These are phyloP conservation scores for Coemansia sp. DNA, from an alignment of 192 early-diverging fungal genomes.

Conservation along the genomic window DNA sequence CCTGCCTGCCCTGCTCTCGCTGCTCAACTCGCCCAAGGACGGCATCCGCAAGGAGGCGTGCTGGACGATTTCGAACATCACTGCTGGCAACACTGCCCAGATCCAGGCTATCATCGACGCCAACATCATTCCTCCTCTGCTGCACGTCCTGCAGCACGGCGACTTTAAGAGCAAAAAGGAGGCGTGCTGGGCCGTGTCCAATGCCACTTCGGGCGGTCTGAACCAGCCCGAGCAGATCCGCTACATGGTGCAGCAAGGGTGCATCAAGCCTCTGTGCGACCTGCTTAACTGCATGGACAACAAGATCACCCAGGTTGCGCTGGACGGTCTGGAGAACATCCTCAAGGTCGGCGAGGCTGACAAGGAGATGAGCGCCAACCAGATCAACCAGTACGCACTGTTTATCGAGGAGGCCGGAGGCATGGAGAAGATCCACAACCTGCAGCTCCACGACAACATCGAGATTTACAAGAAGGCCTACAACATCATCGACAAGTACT, in stretches of 20 bases:
- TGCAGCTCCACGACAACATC: slow-evolving; percentile 93
- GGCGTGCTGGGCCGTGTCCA: slow-evolving; percentile 99
- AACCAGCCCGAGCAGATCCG: slow-evolving; percentile 91
- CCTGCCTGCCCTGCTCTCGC: slow-evolving; percentile 73
- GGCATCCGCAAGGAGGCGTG: slow-evolving; percentile 98
- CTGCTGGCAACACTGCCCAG: slow-evolving; percentile 89
- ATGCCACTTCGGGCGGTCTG: slow-evolving; percentile 93
- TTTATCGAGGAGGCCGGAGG: slow-evolving; percentile 92
- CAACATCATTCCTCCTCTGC: slow-evolving; percentile 89
- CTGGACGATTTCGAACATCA: slow-evolving; percentile 99
- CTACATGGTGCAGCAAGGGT: slow-evolving; percentile 88
- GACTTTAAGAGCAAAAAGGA: slow-evolving; percentile 99
- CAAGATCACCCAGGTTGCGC: slow-evolving; percentile 95
- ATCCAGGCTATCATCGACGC: slow-evolving; percentile 96
- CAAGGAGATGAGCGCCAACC: slow-evolving; percentile 56
- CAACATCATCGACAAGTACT: slow-evolving; percentile 95
- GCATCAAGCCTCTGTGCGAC: slow-evolving; percentile 95
- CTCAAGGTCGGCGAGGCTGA: slow-evolving; percentile 94
- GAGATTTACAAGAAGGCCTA: slow-evolving; percentile 98
- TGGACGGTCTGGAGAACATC: slow-evolving; percentile 98
- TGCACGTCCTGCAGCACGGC: slow-evolving; percentile 78
- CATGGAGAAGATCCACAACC: slow-evolving; percentile 91
- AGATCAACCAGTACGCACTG: slow-evolving; percentile 83
- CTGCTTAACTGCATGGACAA: slow-evolving; percentile 87
- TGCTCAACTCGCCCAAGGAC: slow-evolving; percentile 89